Base-by-base conservation (phyloP, 2,329 filamentous ascomycete species). In the Acrocalymma vagum region DNA sequence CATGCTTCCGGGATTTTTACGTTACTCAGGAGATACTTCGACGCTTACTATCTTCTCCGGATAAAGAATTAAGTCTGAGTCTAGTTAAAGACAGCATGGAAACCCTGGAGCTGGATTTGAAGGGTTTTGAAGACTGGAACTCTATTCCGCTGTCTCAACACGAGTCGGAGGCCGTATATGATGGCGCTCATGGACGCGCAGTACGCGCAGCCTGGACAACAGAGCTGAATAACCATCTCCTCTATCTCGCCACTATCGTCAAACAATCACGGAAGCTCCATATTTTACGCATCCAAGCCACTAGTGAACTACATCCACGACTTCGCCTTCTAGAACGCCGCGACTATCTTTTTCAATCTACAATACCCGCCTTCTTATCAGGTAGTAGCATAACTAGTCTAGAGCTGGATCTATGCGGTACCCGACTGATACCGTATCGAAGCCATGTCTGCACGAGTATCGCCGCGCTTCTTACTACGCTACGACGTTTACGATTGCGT, bases 391-490 rank as follows among this genome's bases (percentile, higher is more conserved):
- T 53, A 18, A 50, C 39, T 39, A 46, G 37, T 45, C 46, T 58
- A 37, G 40, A 47, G 26, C 45, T 51, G 30, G 47, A 53, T 37
- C 39, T 53, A 36, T 53, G 47, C 30, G 46, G 46, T 34, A 48
- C 42, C 39, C 27, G 15, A 40, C 37, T 45, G 11, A 37, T 47
- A 48, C 37, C 43, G 27, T 21, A 41, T 38, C 33, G 43, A 41
- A 42, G 32, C 27, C 49, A 58, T 44, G 10, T 50, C 58, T 79
- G 7, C 75, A 78, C 43, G 67, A 76, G 35, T 77, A 77, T 43
- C 72, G 73, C 40, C 63, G 53, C 17, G 67, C 72, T 20, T 75
- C 74, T 9, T 49, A 55, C 4, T 44, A 53, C n/a, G 72, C 76
- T 13, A 70, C 67, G 4, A 45, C 48, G 2, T 39, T 50, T 58